Base-by-base conservation (phyloP, 495 filamentous ascomycete genomes). In the Patellaria atrata region DNA sequence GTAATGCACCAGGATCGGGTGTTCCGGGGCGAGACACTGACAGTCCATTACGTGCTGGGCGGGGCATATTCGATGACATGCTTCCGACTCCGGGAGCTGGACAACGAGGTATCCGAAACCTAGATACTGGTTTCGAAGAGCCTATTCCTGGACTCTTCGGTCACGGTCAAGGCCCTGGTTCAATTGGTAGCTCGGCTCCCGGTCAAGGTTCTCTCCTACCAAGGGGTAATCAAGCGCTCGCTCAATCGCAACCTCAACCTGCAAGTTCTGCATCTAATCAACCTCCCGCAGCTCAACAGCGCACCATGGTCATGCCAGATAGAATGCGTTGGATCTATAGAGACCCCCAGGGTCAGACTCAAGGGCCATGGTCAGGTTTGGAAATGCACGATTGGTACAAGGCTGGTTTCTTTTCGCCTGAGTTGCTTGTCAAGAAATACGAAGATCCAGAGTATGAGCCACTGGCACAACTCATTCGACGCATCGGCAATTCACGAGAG, bases 321-420 rank as follows among this genome's bases (percentile, higher is more conserved):
- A 70, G 92, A 13, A 97, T 97, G 79, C 71, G 86, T 44, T 97
- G 89, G 89, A 87, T 93, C 19, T 97, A 97, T 50, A 75, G 86
- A 20, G 89, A 97, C 55, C 89, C 91, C 3, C 79, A 87, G 53
- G 85, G 87, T 25, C 75, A 77, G 28, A 76, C 80, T 22, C 89
- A 96, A 56, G 89, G 89, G 1, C 89, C 89, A 3, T 97, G 84
- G 64, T 91, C 82, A 24, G 89, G 89, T 3, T 64, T 97, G 30
- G 89, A 96, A 56, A 97, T 97, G 89, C 86, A 97, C 49, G 89
- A 97, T 48, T 97, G 89, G 89, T 97, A 93, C 60, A 94, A 94
- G 58, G 91, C 83, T 29, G 84, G 85, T 27, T 97, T 94, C 63
- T 97, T 97, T 59, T 89, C 83, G 7, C 72, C 84, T 0, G 87